Percentiles rank a stretch among this genome's conserved stretches.
Evolutionary conservation across 2,329 filamentous ascomycete genomes (phyloP).

Genomic region (Neopestalotiopsis clavispora): DNA sequence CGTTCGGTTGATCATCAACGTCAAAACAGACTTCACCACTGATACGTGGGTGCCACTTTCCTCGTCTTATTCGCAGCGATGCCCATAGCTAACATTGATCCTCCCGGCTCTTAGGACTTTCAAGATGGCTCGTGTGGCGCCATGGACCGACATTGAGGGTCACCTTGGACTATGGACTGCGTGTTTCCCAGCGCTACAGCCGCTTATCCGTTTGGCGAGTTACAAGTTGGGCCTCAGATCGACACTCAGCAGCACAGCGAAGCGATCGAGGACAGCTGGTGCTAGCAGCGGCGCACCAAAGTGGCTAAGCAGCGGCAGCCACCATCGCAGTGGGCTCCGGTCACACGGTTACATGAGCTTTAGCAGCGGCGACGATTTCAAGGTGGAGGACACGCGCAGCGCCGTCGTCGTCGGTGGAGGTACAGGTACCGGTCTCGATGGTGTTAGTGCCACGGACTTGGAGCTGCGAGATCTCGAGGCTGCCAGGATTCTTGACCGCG

Average conservation of each 20-base stretch:
- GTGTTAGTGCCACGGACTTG: slow-evolving; percentile 4
- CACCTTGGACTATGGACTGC: slow-evolving; percentile 15
- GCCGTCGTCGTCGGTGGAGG: background rate
- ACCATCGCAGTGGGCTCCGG: background rate
- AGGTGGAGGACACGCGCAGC: background rate
- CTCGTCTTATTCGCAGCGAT: background rate
- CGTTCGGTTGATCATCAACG: slow-evolving; percentile 41
- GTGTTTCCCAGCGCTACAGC: slow-evolving; percentile 13
- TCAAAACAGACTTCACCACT: slow-evolving; percentile 33
- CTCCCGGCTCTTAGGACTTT: background rate
- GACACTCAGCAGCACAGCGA: slow-evolving; percentile 12
- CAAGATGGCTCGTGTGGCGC: slow-evolving; percentile 17
- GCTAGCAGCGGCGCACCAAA: background rate
- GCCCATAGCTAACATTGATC: background rate
- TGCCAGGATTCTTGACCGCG: background rate
- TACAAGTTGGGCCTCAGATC: slow-evolving; percentile 15
- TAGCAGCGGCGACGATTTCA: slow-evolving; percentile 5
- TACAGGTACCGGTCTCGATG: background rate
- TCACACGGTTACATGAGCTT: slow-evolving; percentile 15
- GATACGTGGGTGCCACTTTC: slow-evolving; percentile 28
- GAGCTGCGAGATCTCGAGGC: slow-evolving; percentile 12
- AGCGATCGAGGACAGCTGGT: slow-evolving; percentile 9
- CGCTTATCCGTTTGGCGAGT: slow-evolving; percentile 12
- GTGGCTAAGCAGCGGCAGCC: slow-evolving; percentile 6
- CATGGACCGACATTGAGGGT: slow-evolving; percentile 15